A percentile compares a stretch with the other conserved stretches of the same genome.
Evolutionary conservation across 208 protist species (phyloP).

Genomic region (Leptomonas pyrrhocoris): DNA sequence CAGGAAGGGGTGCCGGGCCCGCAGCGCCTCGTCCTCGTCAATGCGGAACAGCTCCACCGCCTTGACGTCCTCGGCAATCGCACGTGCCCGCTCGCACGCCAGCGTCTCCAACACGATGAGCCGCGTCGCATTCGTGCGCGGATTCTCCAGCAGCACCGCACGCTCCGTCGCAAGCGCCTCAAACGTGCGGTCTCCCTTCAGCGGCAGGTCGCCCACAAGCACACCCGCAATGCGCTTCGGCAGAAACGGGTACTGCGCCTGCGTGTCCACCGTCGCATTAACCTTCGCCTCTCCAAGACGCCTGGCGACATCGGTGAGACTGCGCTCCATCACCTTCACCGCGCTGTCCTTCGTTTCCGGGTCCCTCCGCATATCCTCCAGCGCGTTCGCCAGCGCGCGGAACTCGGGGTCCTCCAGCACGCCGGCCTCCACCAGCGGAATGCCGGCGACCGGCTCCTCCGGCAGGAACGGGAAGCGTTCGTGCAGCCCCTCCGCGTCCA

Average conservation of each 20-base stretch:
- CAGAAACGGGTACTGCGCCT: slow-evolving; percentile 61
- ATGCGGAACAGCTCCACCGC: slow-evolving; percentile 46
- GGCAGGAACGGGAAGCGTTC: slow-evolving; percentile 47
- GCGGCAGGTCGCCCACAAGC: slow-evolving; percentile 43
- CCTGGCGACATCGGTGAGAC: slow-evolving; percentile 18
- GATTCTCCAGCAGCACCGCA: slow-evolving; percentile 26
- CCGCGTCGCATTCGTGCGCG: slow-evolving; percentile 19
- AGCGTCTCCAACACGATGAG: slow-evolving; percentile 17
- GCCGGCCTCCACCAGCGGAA: slow-evolving; percentile 41
- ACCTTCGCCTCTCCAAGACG: slow-evolving; percentile 38
- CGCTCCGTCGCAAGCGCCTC: slow-evolving; percentile 29
- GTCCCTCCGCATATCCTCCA: slow-evolving; percentile 33
- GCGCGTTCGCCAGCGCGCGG: slow-evolving; percentile 40
- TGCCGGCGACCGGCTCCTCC: slow-evolving; percentile 44
- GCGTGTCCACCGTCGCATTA: slow-evolving; percentile 36
- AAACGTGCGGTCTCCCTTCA: slow-evolving; percentile 38
- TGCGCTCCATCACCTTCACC: slow-evolving; percentile 25
- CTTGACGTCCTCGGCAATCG: slow-evolving; percentile 31
- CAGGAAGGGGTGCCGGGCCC: slow-evolving; percentile 66
- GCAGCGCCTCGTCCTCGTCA: slow-evolving; percentile 65
- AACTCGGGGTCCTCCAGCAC: slow-evolving; percentile 51
- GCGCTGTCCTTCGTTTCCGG: slow-evolving; percentile 15
- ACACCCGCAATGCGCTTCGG: slow-evolving; percentile 43
- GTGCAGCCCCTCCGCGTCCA: slow-evolving; percentile 40
- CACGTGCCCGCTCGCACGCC: slow-evolving; percentile 26